Base-by-base conservation (phyloP, 768 basidiomycete species). In the Mycena albidolilacea region DNA sequence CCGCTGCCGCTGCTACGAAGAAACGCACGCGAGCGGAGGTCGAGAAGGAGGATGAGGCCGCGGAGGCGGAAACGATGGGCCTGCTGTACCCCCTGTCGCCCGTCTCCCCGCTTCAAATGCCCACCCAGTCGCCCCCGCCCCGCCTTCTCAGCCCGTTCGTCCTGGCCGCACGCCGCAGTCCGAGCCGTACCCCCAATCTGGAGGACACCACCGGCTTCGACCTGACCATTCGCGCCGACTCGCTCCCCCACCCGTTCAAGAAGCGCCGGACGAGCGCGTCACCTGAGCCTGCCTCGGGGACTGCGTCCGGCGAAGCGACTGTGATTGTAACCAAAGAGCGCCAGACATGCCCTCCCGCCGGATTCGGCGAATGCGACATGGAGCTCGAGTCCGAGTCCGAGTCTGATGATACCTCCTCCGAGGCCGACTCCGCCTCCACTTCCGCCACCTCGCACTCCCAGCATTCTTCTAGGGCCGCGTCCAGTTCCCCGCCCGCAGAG, bases 101-200 rank as follows among this genome's bases (percentile, higher is more conserved):
- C 10, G 67, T 64, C 52, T 70, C 69, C 10, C 69, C 69, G 39
- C 71, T 23, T 12, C 69, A 64, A 46, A 19, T 73, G 19, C 65
- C 76, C 23, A 75, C 59, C 15, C 68, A 57, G 59, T 70, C 69
- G 44, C 73, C 73, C 17, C 74, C 72, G 19, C 75, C 62, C 30
- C 75, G 75, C 54, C 71, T 76, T 0, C 65, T 70, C 44, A 72
- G 71, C 57, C 75, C 71, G n/a, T 76, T 76, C 55, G 69, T 76
- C 9, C 58, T 76, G 8, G 75, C 75, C 0, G 69, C 38, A 30
- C 64, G 52, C 57, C 71, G 71, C 65, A 72, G 71, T 61, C 74
- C 67, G 37, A 52, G 64, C 44, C 48, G 57, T 23, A 67, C 64
- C 15, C 71, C 71, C 23, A 71, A 68, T 37, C 61, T 65, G 7